Percentiles rank a stretch among this genome's conserved stretches.
Evolutionary conservation across 1,139 yeast genomes (phyloP).

Genomic region (Kodamaea plutei): DNA sequence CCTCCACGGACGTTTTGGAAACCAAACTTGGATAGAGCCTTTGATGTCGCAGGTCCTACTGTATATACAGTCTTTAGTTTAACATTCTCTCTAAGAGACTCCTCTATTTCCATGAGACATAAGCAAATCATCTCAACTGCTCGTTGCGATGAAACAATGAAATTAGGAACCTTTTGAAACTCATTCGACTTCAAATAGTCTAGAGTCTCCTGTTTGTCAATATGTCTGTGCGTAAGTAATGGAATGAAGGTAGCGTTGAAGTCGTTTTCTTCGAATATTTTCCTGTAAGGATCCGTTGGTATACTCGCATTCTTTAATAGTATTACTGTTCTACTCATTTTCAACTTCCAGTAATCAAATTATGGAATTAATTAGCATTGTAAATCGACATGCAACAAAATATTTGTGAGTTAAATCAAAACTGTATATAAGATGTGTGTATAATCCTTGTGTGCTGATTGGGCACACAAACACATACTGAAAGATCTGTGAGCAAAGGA

Average conservation of each 20-base stretch:
- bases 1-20: conserved; percentile 73
- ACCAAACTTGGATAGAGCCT: conserved; percentile 57
- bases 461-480: too few species aligned
- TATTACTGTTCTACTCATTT: too few species aligned
- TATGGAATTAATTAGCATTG: too few species aligned
- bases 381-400: too few species aligned
- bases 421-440: too few species aligned
- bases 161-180: conserved; percentile 41
- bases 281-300: conserved; percentile 63
- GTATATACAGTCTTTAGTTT: conserved; percentile 63
- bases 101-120: conserved; percentile 28
- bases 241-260: conserved; percentile 59
- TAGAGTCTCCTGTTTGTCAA: conserved; percentile 43
- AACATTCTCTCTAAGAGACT: conserved; percentile 20
- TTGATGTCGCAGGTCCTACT: conserved; percentile 87
- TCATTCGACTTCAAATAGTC: conserved; percentile 36
- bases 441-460: too few species aligned
- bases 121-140: conserved; percentile 77
- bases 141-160: conserved; percentile 87
- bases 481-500: too few species aligned
- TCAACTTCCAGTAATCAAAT: too few species aligned
- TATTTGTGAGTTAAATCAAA: too few species aligned
- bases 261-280: conserved; percentile 27
- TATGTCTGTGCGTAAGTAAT: conserved; percentile 58
- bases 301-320: conserved; percentile 65